Evolutionary conservation across 352 stramenopile species (phyloP), one percentile per base, ranked within the genome.

Genomic region (Pelagophyceae sp.): DNA sequence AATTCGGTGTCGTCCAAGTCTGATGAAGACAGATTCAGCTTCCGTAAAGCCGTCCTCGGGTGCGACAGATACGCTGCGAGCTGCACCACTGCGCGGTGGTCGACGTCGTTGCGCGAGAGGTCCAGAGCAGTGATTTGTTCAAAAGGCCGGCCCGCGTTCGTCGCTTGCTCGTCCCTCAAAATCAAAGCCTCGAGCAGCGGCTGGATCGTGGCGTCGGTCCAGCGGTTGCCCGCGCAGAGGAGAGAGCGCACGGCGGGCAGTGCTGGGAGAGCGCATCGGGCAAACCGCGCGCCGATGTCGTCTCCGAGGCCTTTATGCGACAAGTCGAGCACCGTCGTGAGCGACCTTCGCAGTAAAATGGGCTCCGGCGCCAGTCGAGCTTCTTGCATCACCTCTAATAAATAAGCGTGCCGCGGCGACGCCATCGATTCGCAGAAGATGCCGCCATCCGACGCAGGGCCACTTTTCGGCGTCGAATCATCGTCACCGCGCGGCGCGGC

Each of bases 101-200:
- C 90, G 0, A 94, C 78, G 76, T 85, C 93, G 84, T 95, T 95
- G 80, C 92, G 86, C 35, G 87, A 92, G 33, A 95, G 79, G 61
- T 95, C 90, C 32, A 94, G 76, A 38, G 89, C 83, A 50, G 85
- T 92, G 11, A 71, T 71, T 3, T 37, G 11, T 23, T 54, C 45
- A n/a, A n/a, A n/a, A n/a, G n/a, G n/a, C n/a, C n/a, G 50, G 27
- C 27, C 17, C 50, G 27, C 27, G 50, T 27, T 27, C 27, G 17
- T 61, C 17, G 27, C 50, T 27, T 91, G 87, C 0, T 81, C 77
- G 75, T 94, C 92, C n/a, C 83, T 38, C 11, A 90, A 80, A 23
- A 92, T 86, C 29, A 91, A 83, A 38, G 54, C 54, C 11, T 91
- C 81, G 33, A 93, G 86, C 67, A 95, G 82, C 38, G 88, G 88